Evolutionary conservation across 305 asterid species (phyloP).

Genomic region (Coffea humblotiana): DNA sequence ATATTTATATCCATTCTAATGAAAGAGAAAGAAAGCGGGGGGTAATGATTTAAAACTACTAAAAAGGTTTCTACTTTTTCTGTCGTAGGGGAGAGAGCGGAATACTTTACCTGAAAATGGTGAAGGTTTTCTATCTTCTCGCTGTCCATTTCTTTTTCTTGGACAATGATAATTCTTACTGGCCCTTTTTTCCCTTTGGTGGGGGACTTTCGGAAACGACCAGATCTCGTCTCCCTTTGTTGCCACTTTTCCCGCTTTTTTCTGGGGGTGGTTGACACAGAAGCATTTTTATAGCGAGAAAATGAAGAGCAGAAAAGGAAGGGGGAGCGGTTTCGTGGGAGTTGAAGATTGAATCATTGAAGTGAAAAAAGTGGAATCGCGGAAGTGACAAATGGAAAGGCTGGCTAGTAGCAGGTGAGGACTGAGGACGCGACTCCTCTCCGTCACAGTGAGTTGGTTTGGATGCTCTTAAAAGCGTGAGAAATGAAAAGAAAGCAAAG

Average conservation of each 20-base stretch:
- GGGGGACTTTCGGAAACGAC: conserved; percentile 22
- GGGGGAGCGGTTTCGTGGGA: conserved; percentile 1
- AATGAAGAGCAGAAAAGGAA: not conserved
- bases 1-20: not conserved
- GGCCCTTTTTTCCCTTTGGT: not conserved
- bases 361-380: too few species aligned
- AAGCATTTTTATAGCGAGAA: not conserved
- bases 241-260: conserved; percentile 6
- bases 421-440: too few species aligned
- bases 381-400: too few species aligned
- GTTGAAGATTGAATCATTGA: too few species aligned
- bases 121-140: conserved; percentile 34
- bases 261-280: conserved; percentile 1
- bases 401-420: too few species aligned
- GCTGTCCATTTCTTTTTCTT: conserved; percentile 40
- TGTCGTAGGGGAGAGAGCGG: conserved; percentile 15
- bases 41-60: conserved; percentile 29
- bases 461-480: too few species aligned
- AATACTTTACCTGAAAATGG: conserved; percentile 39
- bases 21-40: conserved; percentile 12
- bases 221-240: conserved; percentile 4
- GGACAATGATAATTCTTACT: conserved; percentile 2
- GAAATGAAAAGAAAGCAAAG: too few species aligned
- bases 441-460: too few species aligned
- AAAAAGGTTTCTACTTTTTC: conserved; percentile 26